phyloP scores from a whole-genome alignment of 2,329 filamentous ascomycete species.

The Didymella pomorum region DNA sequence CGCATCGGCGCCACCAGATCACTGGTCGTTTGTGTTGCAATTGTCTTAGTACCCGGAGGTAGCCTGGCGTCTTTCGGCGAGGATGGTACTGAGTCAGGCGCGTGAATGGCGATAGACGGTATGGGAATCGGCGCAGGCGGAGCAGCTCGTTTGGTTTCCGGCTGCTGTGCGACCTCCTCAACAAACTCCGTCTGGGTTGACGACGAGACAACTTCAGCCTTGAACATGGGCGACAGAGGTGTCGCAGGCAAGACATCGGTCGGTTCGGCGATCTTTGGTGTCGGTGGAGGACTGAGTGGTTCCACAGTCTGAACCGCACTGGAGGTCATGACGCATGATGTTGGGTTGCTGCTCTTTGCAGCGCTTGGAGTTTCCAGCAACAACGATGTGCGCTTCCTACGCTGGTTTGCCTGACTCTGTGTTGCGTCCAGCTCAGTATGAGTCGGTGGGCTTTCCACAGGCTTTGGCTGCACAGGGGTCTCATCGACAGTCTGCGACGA shows the following conservation, averaged over 20 bases:
- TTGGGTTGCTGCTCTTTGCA: constrained; percentile 24
- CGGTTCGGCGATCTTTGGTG: constrained; percentile 59
- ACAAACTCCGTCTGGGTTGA: constrained; percentile 67
- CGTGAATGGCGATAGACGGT: constrained; percentile 90
- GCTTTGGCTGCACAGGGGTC: constrained; percentile 30
- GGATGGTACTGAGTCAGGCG: constrained; percentile 82
- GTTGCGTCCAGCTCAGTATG: constrained; percentile 70
- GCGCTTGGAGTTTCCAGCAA: constrained; percentile 23
- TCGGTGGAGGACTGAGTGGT: constrained; percentile 71
- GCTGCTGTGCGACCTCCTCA: constrained; percentile 43
- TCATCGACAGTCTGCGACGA: constrained; percentile 37
- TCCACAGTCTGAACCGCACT: constrained; percentile 69
- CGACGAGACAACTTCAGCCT: constrained; percentile 60
- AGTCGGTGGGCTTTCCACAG: constrained; percentile 30
- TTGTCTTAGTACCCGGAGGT: constrained; percentile 81
- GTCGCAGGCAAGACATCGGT: constrained; percentile 51
- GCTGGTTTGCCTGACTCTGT: constrained; percentile 74
- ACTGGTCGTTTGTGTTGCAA: constrained; percentile 78
- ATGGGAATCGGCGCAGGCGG: constrained; percentile 61
- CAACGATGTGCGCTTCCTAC: constrained; percentile 70
- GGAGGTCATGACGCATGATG: constrained; percentile 65
- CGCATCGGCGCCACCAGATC: constrained; percentile 56
- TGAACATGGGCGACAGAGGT: constrained; percentile 45
- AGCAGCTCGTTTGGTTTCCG: constrained; percentile 36
- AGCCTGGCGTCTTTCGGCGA: constrained; percentile 78